Percentiles rank a stretch among this genome's conserved stretches.
Evolutionary conservation across 306 rosid genomes (phyloP).

Genomic region (Pyrus communis): DNA sequence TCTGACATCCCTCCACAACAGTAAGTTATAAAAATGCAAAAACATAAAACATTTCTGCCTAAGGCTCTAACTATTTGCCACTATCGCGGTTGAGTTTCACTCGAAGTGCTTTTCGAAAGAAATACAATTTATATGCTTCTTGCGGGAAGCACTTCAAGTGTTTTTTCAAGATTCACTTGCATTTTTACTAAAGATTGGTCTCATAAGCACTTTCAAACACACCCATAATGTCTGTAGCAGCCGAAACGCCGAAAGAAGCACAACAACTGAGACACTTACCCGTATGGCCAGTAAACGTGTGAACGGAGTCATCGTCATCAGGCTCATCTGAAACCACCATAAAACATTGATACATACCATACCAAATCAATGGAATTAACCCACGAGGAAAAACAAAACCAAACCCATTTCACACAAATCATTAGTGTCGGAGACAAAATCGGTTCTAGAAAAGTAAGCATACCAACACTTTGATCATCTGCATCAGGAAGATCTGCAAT

Average conservation of each 20-base stretch:
- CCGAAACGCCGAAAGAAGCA: neutral
- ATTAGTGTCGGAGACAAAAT: neutral
- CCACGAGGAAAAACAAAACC: too few relatives aligned
- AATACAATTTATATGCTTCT: too few relatives aligned
- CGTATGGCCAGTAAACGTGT: constrained; percentile 69
- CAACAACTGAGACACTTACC: constrained; percentile 29
- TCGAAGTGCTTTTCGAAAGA: too few relatives aligned
- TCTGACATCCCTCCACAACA: neutral
- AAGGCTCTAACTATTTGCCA: neutral
- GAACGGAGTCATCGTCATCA: constrained; percentile 74
- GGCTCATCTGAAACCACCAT: constrained; percentile 45
- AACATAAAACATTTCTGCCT: neutral
- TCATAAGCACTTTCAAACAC: too few relatives aligned
- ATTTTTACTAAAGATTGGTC: too few relatives aligned
- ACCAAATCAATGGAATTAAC: neutral
- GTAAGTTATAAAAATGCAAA: neutral
- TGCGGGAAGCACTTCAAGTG: too few relatives aligned
- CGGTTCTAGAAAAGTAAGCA: neutral
- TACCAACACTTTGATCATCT: constrained; percentile 40
- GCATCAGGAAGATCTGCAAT: constrained; percentile 49
- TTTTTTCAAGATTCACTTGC: too few relatives aligned
- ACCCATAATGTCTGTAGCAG: neutral
- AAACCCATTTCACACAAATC: too few relatives aligned
- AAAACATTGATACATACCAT: constrained; percentile 3
- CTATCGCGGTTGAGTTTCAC: neutral